These are phyloP conservation scores for Cenchrus purpureus DNA, from an alignment of 176 grass and related monocot species.

Conservation along the genomic window DNA sequence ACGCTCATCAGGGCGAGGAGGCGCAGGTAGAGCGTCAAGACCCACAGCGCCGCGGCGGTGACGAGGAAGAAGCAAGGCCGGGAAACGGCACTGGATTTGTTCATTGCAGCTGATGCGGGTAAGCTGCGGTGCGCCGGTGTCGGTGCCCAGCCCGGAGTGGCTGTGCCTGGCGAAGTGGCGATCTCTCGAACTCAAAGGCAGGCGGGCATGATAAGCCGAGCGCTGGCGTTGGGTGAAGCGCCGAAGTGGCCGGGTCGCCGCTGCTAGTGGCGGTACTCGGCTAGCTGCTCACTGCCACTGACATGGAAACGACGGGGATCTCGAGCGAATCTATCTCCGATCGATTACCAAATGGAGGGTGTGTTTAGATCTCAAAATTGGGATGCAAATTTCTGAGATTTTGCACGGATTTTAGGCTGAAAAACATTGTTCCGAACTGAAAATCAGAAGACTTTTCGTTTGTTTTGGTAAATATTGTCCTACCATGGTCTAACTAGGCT, in stretches of 20 bases:
- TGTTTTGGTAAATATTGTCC: too few relatives aligned
- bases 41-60: conserved; percentile 34
- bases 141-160: not conserved
- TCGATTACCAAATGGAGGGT: not conserved
- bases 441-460: too few relatives aligned
- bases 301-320: not conserved
- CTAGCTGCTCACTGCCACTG: not conserved
- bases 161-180: not conserved
- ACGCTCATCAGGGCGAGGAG: not conserved
- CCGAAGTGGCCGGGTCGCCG: not conserved
- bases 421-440: too few relatives aligned
- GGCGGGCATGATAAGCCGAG: not conserved
- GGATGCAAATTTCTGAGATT: too few relatives aligned
- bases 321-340: conserved; percentile 1
- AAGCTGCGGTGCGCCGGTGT: too few relatives aligned
- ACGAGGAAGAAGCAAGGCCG: conserved; percentile 31
- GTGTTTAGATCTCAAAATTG: too few relatives aligned
- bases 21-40: conserved; percentile 18
- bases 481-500: too few relatives aligned
- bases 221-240: not conserved
- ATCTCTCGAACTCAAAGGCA: not conserved
- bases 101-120: not conserved
- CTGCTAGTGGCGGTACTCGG: not conserved
- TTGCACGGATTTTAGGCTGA: too few relatives aligned
- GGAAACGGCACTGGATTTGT: conserved; percentile 15